A percentile compares a stretch with the other conserved stretches of the same genome.
These are phyloP conservation scores for Aspergillus piperis DNA, from an alignment of 2,329 filamentous ascomycete species.

Conservation along the genomic window DNA sequence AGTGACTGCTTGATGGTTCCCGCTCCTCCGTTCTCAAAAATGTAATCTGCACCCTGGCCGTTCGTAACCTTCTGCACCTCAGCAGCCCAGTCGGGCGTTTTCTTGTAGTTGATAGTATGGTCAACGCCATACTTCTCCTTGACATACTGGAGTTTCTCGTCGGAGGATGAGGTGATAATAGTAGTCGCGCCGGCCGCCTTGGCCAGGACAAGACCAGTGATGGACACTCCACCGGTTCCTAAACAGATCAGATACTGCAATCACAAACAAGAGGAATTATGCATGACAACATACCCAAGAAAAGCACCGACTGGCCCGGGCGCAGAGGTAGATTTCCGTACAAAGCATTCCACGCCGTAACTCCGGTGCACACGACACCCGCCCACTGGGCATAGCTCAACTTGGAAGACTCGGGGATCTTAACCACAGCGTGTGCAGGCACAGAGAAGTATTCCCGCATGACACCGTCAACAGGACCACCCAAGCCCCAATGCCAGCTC, in stretches of 20 bases:
- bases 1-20: constrained; percentile 41
- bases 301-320: constrained; percentile 16
- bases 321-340: constrained; percentile 34
- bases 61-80: background rate
- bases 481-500: constrained; percentile 21
- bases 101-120: constrained; percentile 44
- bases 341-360: constrained; percentile 47
- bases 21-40: background rate
- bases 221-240: constrained; percentile 47
- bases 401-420: constrained; percentile 31
- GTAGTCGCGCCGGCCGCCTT: constrained; percentile 48
- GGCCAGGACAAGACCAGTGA: constrained; percentile 43
- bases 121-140: constrained; percentile 44
- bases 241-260: constrained; percentile 22
- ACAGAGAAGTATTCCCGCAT: constrained; percentile 42
- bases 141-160: constrained; percentile 28
- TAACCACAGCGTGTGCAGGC: constrained; percentile 35
- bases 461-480: constrained; percentile 37
- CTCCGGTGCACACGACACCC: constrained; percentile 40
- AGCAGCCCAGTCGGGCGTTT: background rate
- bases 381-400: constrained; percentile 36
- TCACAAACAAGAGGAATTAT: no score
- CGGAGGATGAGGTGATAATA: constrained; percentile 49
- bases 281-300: constrained; percentile 26
- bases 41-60: background rate